A percentile compares a stretch with the other conserved stretches of the same genome.
Evolutionary conservation across 129 eudicot species (phyloP).

Genomic region (Artemisia annua): DNA sequence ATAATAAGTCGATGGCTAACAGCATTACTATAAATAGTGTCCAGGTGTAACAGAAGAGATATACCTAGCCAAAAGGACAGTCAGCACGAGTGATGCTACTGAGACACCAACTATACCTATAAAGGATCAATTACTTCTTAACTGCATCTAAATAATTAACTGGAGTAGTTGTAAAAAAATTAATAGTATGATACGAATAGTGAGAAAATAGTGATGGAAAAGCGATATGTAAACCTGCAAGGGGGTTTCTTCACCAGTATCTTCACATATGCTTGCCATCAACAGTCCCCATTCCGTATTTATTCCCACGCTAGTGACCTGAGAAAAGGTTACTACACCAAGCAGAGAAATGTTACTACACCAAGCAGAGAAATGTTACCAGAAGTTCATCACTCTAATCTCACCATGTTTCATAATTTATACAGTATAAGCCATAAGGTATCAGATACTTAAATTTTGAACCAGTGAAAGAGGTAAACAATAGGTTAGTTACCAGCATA

Average conservation of each 20-base stretch:
- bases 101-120: conserved; percentile 89
- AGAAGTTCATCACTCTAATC: neutral
- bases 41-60: neutral
- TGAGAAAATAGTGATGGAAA: neutral
- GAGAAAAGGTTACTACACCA: neutral
- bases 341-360: no score
- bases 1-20: conserved; percentile 3
- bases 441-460: neutral
- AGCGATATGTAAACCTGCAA: conserved; percentile 60
- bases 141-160: conserved; percentile 55
- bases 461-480: neutral
- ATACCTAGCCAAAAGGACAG: conserved; percentile 76
- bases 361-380: no score
- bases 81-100: conserved; percentile 69
- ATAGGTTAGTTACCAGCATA: conserved; percentile 68
- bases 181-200: neutral
- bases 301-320: conserved; percentile 96
- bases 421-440: no score
- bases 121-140: conserved; percentile 88
- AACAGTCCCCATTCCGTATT: conserved; percentile 97
- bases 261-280: conserved; percentile 96
- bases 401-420: neutral
- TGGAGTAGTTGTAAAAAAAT: no score
- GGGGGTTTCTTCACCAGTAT: conserved; percentile 98
- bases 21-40: neutral